Base-by-base conservation (phyloP, 495 filamentous ascomycete species). In the Hypoxylon rickii region DNA sequence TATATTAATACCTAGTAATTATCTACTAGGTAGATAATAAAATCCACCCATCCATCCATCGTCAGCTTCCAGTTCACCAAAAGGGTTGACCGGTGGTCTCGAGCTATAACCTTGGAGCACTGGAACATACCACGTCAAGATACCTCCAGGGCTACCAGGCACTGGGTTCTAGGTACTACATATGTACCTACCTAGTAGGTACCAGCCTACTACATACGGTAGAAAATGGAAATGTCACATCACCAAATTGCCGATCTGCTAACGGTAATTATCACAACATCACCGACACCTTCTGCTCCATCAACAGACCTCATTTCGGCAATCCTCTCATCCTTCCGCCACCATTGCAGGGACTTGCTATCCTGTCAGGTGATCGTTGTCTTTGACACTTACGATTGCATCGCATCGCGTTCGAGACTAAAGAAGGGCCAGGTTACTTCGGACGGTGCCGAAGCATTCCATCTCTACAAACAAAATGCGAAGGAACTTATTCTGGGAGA, bases 241-340 rank as follows among this genome's bases (percentile, higher is more conserved):
- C 48, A 48, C 8, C 42, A 44, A 16, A 24, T 53, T 17, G 44
- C 49, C 17, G 59, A 61, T 29, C 47, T 72, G 22, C 42, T 79
- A 37, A 79, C 76, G 6, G 61, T 79, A 19, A 68, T 79, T 31
- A 72, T 79, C 63, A 77, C 76, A 43, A 79, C 73, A 3, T 79
- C 76, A 20, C 76, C 76, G 15, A 77, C 76, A 0, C 76, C 76
- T 7, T 79, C 76, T 20, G 76, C 73, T 0, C 76, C 76, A 2
- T 76, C 73, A 7, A 71, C 75, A 1, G 73, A 77, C 13, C 70
- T 79, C 1, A 52, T 79, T 24, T 62, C 65, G 1, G 44, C 69
- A 15, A 70, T 79, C 7, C 17, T 76, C 10, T 48, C 39, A 10
- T 73, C 73, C 8, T 79, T 77, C 59, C 68, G 65, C 44, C 51